These are phyloP conservation scores for Cryptococcus sp. DNA, from an alignment of 1,284 basidiomycete genomes.

Conservation along the genomic window DNA sequence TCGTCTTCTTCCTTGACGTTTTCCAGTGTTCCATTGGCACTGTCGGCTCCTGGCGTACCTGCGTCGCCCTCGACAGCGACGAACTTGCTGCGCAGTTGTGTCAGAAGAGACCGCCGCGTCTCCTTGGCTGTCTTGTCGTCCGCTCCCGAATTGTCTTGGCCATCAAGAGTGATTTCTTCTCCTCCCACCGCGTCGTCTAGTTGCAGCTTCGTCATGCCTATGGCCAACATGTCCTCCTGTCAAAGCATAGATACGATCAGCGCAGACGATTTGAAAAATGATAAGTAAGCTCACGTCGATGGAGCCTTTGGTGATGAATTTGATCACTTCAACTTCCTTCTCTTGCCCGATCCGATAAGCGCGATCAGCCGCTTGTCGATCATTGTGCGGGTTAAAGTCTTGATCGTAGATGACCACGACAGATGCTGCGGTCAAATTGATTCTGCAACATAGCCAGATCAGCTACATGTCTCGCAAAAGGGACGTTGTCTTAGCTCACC, in stretches of 20 bases:
- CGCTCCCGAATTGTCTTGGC: slow-evolving; percentile 44
- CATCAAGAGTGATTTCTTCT: slow-evolving; percentile 48
- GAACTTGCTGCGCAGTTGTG: slow-evolving; percentile 71
- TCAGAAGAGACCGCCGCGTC: slow-evolving; percentile 79
- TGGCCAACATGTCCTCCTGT: slow-evolving; percentile 83
- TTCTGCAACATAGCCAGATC: slow-evolving; percentile 58
- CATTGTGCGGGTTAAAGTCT: slow-evolving; percentile 86
- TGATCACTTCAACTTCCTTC: slow-evolving; percentile 64
- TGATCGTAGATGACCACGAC: slow-evolving; percentile 97
- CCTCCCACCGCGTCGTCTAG: slow-evolving; percentile 90
- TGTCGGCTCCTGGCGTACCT: background rate
- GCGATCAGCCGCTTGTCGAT: slow-evolving; percentile 94
- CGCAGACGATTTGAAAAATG: background rate
- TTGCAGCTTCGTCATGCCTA: slow-evolving; percentile 85
- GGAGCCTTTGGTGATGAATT: slow-evolving; percentile 86
- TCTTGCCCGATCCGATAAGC: slow-evolving; percentile 82
- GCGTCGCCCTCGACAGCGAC: slow-evolving; percentile 47
- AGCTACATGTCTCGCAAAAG: background rate
- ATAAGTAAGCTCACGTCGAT: slow-evolving; percentile 64
- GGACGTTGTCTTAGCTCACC: slow-evolving; percentile 33
- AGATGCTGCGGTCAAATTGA: slow-evolving; percentile 87
- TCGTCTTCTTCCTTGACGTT: slow-evolving; percentile 16
- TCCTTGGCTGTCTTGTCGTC: slow-evolving; percentile 65
- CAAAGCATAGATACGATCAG: background rate
- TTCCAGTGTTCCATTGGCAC: slow-evolving; percentile 3